Evolutionary conservation across 495 filamentous ascomycete genomes (phyloP), one percentile per base, ranked within the genome.

Genomic region (Daldinia childiae): DNA sequence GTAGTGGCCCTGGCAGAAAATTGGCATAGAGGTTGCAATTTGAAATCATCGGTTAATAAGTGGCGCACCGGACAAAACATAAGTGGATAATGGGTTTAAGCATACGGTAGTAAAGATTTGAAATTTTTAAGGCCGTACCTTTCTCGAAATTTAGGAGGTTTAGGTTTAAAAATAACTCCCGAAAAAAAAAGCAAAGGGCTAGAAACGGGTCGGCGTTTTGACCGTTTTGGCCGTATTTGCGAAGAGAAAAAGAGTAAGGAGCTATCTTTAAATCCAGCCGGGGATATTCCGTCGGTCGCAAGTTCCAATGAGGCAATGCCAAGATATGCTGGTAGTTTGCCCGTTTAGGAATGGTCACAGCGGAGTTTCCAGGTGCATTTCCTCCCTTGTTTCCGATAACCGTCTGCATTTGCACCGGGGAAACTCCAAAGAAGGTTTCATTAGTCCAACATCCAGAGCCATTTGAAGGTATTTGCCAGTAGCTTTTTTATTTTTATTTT

Each of bases 341-440:
- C 55, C 26, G 19, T n/a, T 24, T 58, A 24, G 55, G 55, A 54
- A 38, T 38, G 24, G 38, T 32, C 38, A 45, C 66, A 34, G 69
- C 71, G 71, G 71, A 73, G 71, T 73, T 73, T 73, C 71, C 66
- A 58, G 64, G 50, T 21, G 36, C 27, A 54, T 38, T 54, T 64
- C 66, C 58, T 59, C 75, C 70, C 41, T 60, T 74, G 75, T 75
- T 74, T 76, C 75, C 75, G 75, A 72, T 58, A 64, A 75, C 51
- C 50, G 66, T 69, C 66, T 54, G 43, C 43, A 48, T 24, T n/a
- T 54, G 50, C 50, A 30, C 50, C 50, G 50, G 50, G 50, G 50
- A 54, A 54, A 54, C 50, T 54, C 43, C 43, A 48, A 30, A 4
- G 50, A 54, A 54, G 27, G 24, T 54, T 27, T 30, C 24, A 54